Evolutionary conservation across 2,329 filamentous ascomycete genomes (phyloP).

Genomic region (Fusarium mexicanum): DNA sequence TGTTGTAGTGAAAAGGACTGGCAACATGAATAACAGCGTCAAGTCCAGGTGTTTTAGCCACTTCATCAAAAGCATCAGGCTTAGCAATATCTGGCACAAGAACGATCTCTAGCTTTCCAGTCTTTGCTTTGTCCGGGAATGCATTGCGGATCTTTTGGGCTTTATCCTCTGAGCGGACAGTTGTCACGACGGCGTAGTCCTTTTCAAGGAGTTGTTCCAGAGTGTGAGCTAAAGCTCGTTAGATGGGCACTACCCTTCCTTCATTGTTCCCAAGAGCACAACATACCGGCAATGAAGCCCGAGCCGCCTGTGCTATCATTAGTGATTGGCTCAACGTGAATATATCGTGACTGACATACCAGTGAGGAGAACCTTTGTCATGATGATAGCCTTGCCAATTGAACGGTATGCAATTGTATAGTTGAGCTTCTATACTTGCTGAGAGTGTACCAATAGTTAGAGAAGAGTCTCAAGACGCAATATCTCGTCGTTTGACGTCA

Average conservation of each 20-base stretch:
- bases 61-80: slow-evolving; percentile 77
- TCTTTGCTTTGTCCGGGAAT: slow-evolving; percentile 51
- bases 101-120: slow-evolving; percentile 56
- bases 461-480: not conserved
- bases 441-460: not conserved
- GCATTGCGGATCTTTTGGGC: slow-evolving; percentile 61
- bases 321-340: slow-evolving; percentile 10
- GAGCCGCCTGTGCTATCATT: slow-evolving; percentile 43
- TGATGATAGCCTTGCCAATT: slow-evolving; percentile 3
- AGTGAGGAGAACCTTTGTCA: slow-evolving; percentile 48
- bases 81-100: slow-evolving; percentile 83
- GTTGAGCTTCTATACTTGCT: not conserved
- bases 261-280: not conserved
- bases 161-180: slow-evolving; percentile 64
- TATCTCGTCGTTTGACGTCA: slow-evolving; percentile 3
- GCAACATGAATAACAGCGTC: slow-evolving; percentile 70
- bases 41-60: slow-evolving; percentile 59
- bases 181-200: slow-evolving; percentile 64
- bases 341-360: slow-evolving; percentile 25
- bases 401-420: not conserved
- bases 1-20: slow-evolving; percentile 67
- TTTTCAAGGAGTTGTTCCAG: slow-evolving; percentile 63
- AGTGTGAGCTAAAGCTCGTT: slow-evolving; percentile 57
- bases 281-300: slow-evolving; percentile 50
- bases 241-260: not conserved